Base-by-base conservation (phyloP, 169 alveolate genomes). In the Amoebophrya sp. region DNA sequence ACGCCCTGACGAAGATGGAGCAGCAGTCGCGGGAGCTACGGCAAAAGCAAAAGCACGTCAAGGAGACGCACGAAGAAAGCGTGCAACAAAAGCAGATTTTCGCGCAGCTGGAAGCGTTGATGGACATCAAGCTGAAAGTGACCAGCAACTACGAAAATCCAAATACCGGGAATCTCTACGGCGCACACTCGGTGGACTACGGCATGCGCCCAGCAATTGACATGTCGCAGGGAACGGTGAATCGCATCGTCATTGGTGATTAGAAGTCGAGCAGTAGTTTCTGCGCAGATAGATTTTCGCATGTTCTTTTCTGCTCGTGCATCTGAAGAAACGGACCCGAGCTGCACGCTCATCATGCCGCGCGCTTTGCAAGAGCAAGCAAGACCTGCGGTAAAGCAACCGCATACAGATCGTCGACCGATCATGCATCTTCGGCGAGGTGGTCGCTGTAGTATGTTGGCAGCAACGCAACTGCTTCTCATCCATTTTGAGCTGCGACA, bases 1-100 rank as follows among this genome's bases (percentile, higher is more conserved):
- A 66, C 83, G 29, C 83, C 35, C 83, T 66, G 32, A 66, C 83
- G 83, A 66, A 66, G 83, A 66, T 66, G 83, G 83, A 66, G 83
- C 35, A 7, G 35, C 83, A 66, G 83, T 0, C 35, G 35, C 29
- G 83, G 83, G 83, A 66, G 35, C 83, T 66, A 25, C 83, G 83
- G 35, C 83, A 66, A 25, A 66, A n/a, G 18, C 83, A 66, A 25
- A 66, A 66, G 83, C 83, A 66, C 83, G 83, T 66, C 35, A 66
- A 66, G 83, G 83, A 66, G 18, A 66, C 83, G 83, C 83, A 66
- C 83, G 83, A 66, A n/a, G 83, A 66, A 2, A 18, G 83, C 1
- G 83, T 66, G 10, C 1, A 25, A 7, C 83, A 66, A 25, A 66
- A 66, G 35, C 35, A 25, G 83, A 66, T 66, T 25, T 66, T 66